These are phyloP conservation scores for Aspergillus novofumigatus DNA, from an alignment of 2,329 filamentous ascomycete genomes.

Conservation along the genomic window DNA sequence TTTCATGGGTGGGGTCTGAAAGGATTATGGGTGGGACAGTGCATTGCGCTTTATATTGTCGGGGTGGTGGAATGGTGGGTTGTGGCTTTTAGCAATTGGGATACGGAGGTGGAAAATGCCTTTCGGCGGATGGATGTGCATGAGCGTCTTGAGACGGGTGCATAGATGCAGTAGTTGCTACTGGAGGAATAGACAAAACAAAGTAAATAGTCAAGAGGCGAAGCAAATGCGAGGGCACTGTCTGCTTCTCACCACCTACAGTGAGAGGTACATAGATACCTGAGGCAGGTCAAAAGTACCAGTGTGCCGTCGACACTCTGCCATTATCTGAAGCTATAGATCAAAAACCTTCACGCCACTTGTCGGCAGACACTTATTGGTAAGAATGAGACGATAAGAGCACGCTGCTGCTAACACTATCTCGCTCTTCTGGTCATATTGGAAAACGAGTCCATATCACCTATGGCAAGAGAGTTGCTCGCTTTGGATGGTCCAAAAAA, in stretches of 20 bases:
- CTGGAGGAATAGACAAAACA: neutral
- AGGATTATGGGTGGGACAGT: constrained; percentile 81
- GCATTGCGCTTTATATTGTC: constrained; percentile 74
- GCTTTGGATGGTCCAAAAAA: constrained; percentile 49
- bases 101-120: constrained; percentile 66
- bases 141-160: constrained; percentile 21
- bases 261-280: neutral
- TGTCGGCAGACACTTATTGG: neutral
- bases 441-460: neutral
- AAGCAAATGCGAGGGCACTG: neutral
- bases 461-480: constrained; percentile 18
- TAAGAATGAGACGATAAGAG: neutral
- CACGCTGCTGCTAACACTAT: neutral
- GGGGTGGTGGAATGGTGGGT: constrained; percentile 75
- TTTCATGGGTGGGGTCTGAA: constrained; percentile 80
- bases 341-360: neutral
- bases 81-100: constrained; percentile 73
- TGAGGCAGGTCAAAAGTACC: neutral
- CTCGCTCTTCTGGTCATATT: neutral
- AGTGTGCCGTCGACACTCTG: neutral
- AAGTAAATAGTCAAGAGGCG: neutral
- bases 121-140: constrained; percentile 63
- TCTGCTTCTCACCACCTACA: neutral
- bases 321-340: neutral
- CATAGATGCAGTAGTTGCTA: neutral